Base-by-base conservation (phyloP, 2,329 filamentous ascomycete genomes). In the Fusarium sp. region DNA sequence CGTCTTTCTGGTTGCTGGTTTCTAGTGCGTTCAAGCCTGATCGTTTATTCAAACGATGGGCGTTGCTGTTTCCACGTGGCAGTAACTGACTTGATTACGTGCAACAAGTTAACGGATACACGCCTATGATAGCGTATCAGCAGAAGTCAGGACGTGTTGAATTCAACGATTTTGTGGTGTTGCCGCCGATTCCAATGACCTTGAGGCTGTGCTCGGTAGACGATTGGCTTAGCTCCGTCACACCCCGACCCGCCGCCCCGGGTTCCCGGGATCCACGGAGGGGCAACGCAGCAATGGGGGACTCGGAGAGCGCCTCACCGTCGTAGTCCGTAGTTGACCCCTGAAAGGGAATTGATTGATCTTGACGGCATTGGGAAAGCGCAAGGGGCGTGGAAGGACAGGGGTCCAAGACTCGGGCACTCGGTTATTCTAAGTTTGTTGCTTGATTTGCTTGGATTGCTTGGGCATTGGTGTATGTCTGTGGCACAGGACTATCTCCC, bases 211-310 rank as follows among this genome's bases (percentile, higher is more conserved):
- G 65, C 50, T 55, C 21, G 34, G 42, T 47, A 49, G 59, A 39
- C 23, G 23, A 52, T 58, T 49, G 36, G 36, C 32, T 23, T 49
- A 26, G 36, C 36, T 21, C 55, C 60, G 52, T 43, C 32, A 40
- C 47, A 34, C 11, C 57, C 43, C 39, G 62, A 69, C 59, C 68
- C 68, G 62, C 65, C 49, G 65, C 56, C 63, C 68, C 62, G 68
- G 65, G 34, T 60, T 69, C 39, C 42, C 62, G 62, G 64, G 65
- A 53, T 56, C 60, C 62, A 67, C 58, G 47, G 53, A 52, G 62
- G 47, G 48, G 44, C 34, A 42, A 32, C 54, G 38, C 43, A 19
- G 23, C n/a, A 49, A 15, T 24, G 26, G 26, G 26, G 26, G 34
- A 28, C 26, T 28, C 9, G 26, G 26, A 28, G 26, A 47, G 58